Base-by-base conservation (phyloP, 805 yeast species). In the Hanseniaspora vineae region DNA sequence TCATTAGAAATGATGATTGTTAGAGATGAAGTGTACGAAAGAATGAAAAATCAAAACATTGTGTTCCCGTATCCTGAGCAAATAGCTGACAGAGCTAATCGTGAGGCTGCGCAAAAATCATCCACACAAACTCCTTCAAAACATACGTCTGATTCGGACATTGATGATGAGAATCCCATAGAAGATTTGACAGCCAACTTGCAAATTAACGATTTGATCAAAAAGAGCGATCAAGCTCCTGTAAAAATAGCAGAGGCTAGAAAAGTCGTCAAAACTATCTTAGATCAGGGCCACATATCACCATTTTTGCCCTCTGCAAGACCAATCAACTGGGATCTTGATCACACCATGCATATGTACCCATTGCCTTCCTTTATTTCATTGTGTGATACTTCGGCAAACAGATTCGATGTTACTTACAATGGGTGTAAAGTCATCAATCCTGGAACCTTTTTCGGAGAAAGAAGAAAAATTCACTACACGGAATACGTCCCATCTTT, bases 241-340 rank as follows among this genome's bases (percentile, higher is more conserved):
- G 61, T 76, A 5, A 76, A 75, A 45, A 61, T 75, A 2, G 65
- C 66, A 40, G 84, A 81, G 59, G 77, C 87, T 0, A 71, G 86
- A 52, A 81, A 81, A 56, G 64, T 88, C 2, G 85, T 83, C 15
- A 81, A 84, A 52, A 88, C 97, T 0, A 51, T 92, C 0, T 63
- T 92, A 12, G 95, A 86, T 58, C 99, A 92, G 64, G 92, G 92
- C 0, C 83, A 78, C 58, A 61, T 92, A 43, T 83, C 92, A 32
- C 98, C 98, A 12, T 87, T 89, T 58, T 66, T 78, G 2, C 63
- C 69, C 17, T 64, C 69, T 19, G 65, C 76, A 29, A 73, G 85
- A 51, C 84, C 44, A 14, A 69, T 85, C 1, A 67, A 76, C 18
- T 76, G 94, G 69, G 80, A 79, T 50, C 75, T 75, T 55, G 95